Evolutionary conservation across 148 eudicot species (phyloP).

Genomic region (Heliamphora exappendiculata): DNA sequence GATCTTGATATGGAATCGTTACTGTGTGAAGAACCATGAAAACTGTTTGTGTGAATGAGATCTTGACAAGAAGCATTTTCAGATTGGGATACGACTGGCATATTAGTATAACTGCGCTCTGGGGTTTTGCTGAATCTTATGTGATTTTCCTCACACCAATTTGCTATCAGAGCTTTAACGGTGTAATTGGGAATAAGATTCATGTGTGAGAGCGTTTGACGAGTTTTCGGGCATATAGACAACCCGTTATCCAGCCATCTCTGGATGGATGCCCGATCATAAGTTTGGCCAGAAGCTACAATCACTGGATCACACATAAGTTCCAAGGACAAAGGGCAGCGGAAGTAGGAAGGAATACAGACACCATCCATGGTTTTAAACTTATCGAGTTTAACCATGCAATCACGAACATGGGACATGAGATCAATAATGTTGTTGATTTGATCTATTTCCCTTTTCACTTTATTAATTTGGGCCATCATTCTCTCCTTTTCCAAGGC

Average conservation of each 20-base stretch:
- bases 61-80: constrained; percentile 32
- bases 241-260: constrained; percentile 76
- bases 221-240: constrained; percentile 65
- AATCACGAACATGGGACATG: constrained; percentile 48
- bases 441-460: constrained; percentile 34
- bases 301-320: constrained; percentile 90
- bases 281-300: constrained; percentile 89
- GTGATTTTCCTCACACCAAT: constrained; percentile 76
- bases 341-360: constrained; percentile 63
- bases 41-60: constrained; percentile 38
- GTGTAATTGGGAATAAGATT: constrained; percentile 78
- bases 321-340: constrained; percentile 75
- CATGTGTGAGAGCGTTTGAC: constrained; percentile 51
- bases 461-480: constrained; percentile 34
- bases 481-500: constrained; percentile 70
- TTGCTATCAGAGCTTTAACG: constrained; percentile 75
- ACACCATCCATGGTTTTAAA: constrained; percentile 44
- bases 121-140: constrained; percentile 23
- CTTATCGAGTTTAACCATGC: constrained; percentile 39
- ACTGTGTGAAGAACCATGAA: constrained; percentile 32
- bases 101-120: constrained; percentile 11
- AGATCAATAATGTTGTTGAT: constrained; percentile 39
- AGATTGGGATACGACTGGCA: constrained; percentile 14
- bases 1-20: constrained; percentile 48
- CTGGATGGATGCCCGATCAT: constrained; percentile 70